phyloP scores from a whole-genome alignment of 129 eudicot genomes.

The Helichrysum umbraculigerum region DNA sequence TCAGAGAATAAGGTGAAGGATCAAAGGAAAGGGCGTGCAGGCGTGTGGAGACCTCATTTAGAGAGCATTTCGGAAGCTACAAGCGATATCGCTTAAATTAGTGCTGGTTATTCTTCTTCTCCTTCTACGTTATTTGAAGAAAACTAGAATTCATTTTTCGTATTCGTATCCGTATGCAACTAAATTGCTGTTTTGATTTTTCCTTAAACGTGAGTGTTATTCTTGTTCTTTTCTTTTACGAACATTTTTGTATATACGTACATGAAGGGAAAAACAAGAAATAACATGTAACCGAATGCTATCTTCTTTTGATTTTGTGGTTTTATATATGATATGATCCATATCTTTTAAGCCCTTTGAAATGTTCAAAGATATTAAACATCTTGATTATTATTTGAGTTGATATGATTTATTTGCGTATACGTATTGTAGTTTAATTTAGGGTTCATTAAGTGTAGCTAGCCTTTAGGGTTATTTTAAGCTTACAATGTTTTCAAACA shows the following conservation, averaged over 20 bases:
- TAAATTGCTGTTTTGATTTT: not conserved
- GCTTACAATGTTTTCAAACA: too few relatives aligned
- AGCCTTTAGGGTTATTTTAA: too few relatives aligned
- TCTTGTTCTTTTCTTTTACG: conserved; percentile 36
- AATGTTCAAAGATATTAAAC: not conserved
- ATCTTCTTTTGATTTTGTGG: not conserved
- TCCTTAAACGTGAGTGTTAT: conserved; percentile 6
- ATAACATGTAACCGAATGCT: conserved; percentile 33
- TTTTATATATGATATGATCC: not conserved
- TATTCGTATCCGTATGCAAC: conserved; percentile 27
- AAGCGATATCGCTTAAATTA: conserved; percentile 23
- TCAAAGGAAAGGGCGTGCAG: conserved; percentile 71
- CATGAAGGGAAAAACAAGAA: conserved; percentile 35
- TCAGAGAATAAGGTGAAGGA: conserved; percentile 71
- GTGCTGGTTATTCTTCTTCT: conserved; percentile 13
- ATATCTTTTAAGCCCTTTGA: not conserved
- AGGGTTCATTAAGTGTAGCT: too few relatives aligned
- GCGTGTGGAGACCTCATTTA: conserved; percentile 89
- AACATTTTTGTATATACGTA: conserved; percentile 21
- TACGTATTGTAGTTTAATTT: too few relatives aligned
- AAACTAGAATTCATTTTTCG: conserved; percentile 33
- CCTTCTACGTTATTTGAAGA: not conserved
- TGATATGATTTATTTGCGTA: too few relatives aligned
- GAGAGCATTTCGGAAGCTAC: conserved; percentile 84
- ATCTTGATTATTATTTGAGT: too few relatives aligned